Base-by-base conservation (phyloP, 1,139 yeast genomes). In the Blastobotrys illinoisensis region DNA sequence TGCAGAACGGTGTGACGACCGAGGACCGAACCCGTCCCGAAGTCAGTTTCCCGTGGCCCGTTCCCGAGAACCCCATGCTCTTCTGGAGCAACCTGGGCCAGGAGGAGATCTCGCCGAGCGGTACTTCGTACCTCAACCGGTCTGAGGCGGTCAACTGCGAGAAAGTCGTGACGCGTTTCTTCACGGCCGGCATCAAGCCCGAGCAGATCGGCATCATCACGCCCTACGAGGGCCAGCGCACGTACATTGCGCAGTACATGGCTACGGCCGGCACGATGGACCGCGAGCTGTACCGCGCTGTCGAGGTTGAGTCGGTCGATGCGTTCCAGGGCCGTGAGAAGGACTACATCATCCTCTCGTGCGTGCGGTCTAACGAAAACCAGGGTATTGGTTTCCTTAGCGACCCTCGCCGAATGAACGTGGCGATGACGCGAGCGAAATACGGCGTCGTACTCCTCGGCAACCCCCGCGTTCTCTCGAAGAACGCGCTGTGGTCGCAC, bases 311-410 rank as follows among this genome's bases (percentile, higher is more conserved):
- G 14, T 86, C 95, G 48, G 97, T 91, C 43, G 97, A 91, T 73
- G 96, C 97, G 1, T 91, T 91, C 78, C 97, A 91, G 73, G 98
- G 98, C 49, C 81, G 97, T 61, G 98, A 91, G 70, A 91, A 91
- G 71, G 96, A 91, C 67, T 89, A 82, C 65, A 88, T 91, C 58
- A 87, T 91, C 53, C 71, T 91, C 55, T 86, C 96, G 28, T 90
- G 97, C 77, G 97, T 90, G 48, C 81, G 98, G 67, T 93, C 96
- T 46, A 90, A 90, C 67, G 95, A 88, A 55, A 80, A 79, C 52
- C 89, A 86, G 63, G 80, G 79, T 9, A 88, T 91, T 70, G 98
- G 98, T 43, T 90, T 91, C 71, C 78, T 91, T 66, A 81, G 85
- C 60, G 97, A 91, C 66, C 93, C 96, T 19, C 79, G 97, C 65